Conservation (phyloP, 129 eudicot species). For the Saussurea involucrata region DNA sequence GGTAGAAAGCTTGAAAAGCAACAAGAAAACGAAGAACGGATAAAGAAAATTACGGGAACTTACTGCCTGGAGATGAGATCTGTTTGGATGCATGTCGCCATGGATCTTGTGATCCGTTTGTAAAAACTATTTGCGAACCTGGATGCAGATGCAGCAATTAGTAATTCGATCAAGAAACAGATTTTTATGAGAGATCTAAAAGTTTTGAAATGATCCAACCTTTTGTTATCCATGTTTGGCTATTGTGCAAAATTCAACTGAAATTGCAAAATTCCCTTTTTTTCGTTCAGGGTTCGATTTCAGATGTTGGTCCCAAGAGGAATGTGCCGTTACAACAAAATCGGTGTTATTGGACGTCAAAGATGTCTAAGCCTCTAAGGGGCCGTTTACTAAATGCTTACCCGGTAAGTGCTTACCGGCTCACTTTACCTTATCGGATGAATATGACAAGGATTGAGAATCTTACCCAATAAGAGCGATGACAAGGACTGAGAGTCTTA, state of each 20-base stretch:
- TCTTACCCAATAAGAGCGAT: too few species aligned
- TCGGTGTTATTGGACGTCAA: background rate
- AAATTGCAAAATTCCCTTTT: too few species aligned
- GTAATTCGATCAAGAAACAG: background rate
- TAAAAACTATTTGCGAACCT: constrained; percentile 87
- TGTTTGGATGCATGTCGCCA: constrained; percentile 99
- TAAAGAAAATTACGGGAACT: constrained; percentile 22
- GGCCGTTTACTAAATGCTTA: too few species aligned
- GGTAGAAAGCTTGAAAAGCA: constrained; percentile 6
- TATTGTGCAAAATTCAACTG: background rate
- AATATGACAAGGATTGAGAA: too few species aligned
- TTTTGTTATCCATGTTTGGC: too few species aligned
- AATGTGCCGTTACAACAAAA: background rate
- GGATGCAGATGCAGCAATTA: constrained; percentile 12
- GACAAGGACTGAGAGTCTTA: too few species aligned
- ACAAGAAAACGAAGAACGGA: background rate
- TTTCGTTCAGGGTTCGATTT: background rate
- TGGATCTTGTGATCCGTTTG: constrained; percentile 99
- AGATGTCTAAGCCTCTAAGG: background rate
- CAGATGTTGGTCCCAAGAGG: background rate
- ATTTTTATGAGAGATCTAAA: background rate
- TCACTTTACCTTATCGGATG: too few species aligned
- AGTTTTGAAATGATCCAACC: too few species aligned
- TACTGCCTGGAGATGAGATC: constrained; percentile 71
- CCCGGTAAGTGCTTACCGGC: too few species aligned